Conservation (phyloP, 192 early-diverging fungal genomes). For the Anaeromyces robustus region DNA sequence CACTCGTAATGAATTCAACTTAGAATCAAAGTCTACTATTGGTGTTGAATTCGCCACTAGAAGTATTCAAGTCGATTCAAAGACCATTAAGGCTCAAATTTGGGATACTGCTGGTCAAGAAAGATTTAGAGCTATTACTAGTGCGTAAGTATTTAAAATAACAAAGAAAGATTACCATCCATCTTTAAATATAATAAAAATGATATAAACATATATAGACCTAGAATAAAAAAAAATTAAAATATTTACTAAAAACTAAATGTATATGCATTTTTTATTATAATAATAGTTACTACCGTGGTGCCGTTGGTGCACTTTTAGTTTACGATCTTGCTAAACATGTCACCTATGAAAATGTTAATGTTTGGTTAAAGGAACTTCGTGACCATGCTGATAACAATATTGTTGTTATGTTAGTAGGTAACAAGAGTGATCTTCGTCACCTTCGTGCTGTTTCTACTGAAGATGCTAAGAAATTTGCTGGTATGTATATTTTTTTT, state of each 20-base stretch:
- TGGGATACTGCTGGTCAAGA: slow-evolving; percentile 95
- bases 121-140: slow-evolving; percentile 30
- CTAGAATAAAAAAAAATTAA: no score
- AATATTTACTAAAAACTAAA: neutral
- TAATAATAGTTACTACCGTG: slow-evolving; percentile 72
- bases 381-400: slow-evolving; percentile 93
- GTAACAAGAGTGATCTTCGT: slow-evolving; percentile 97
- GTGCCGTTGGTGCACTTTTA: slow-evolving; percentile 88
- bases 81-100: slow-evolving; percentile 98
- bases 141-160: slow-evolving; percentile 32
- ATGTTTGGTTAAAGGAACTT: slow-evolving; percentile 95
- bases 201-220: no score
- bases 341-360: slow-evolving; percentile 86
- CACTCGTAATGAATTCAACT: slow-evolving; percentile 95
- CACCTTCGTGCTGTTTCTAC: slow-evolving; percentile 91
- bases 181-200: no score
- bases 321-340: slow-evolving; percentile 98
- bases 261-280: slow-evolving; percentile 2
- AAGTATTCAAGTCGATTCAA: slow-evolving; percentile 88
- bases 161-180: neutral
- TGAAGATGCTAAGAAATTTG: slow-evolving; percentile 96
- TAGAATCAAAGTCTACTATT: slow-evolving; percentile 97
- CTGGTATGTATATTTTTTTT: slow-evolving; percentile 34
- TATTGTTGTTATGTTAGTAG: slow-evolving; percentile 98
- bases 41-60: slow-evolving; percentile 97